These are phyloP conservation scores for Barnettozyma botsteinii DNA, from an alignment of 805 yeast genomes.

Conservation along the genomic window DNA sequence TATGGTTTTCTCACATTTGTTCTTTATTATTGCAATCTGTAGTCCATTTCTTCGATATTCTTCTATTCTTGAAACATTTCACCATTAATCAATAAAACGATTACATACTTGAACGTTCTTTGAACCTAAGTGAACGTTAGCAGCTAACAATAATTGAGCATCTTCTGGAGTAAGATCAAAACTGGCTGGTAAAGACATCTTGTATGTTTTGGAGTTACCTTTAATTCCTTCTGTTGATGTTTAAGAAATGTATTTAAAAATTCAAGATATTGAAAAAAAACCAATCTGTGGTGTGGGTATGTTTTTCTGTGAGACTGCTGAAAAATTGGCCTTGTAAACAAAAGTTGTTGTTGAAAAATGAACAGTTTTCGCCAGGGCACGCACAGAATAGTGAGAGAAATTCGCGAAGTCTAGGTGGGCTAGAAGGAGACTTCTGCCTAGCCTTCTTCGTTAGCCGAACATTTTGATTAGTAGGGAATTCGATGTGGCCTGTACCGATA, in stretches of 20 bases:
- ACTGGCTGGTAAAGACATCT: slow-evolving; percentile 82
- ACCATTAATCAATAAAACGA: background rate
- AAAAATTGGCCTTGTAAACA: slow-evolving; percentile 1
- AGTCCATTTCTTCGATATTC: background rate
- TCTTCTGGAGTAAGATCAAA: slow-evolving; percentile 95
- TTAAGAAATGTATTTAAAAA: slow-evolving; percentile 4
- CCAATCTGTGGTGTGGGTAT: background rate
- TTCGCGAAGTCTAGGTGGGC: background rate
- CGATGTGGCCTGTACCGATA: too few species aligned
- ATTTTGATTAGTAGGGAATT: too few species aligned
- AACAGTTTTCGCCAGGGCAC: slow-evolving; percentile 3
- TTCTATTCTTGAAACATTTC: background rate
- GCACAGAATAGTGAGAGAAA: slow-evolving; percentile 1
- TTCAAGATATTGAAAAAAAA: slow-evolving; percentile 11
- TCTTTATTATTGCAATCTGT: background rate
- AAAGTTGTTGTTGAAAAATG: background rate
- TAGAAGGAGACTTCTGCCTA: background rate
- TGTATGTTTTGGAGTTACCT: slow-evolving; percentile 18
- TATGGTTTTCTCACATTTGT: background rate
- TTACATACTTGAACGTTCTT: slow-evolving; percentile 96
- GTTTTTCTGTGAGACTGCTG: slow-evolving; percentile 13
- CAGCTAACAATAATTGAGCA: slow-evolving; percentile 98
- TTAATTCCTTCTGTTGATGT: slow-evolving; percentile 11
- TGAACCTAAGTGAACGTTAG: slow-evolving; percentile 98
- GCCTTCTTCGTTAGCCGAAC: too few species aligned